A percentile compares a stretch with the other conserved stretches of the same genome.
These are phyloP conservation scores for Chaetomium strumarium DNA, from an alignment of 2,329 filamentous ascomycete species.

Conservation along the genomic window DNA sequence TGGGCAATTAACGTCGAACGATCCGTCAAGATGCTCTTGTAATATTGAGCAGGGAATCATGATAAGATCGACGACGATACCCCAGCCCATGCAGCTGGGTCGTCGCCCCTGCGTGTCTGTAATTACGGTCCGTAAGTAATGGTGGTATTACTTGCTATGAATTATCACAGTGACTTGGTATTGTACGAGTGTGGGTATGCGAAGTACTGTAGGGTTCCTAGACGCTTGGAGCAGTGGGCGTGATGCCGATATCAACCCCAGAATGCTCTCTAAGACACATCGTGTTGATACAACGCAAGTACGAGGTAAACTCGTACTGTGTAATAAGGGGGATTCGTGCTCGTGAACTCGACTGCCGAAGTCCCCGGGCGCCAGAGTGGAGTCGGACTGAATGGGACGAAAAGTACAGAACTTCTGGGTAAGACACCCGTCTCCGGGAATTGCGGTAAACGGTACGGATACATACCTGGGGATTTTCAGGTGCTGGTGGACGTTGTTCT, in stretches of 20 bases:
- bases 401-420: not conserved
- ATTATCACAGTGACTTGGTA: too few relatives aligned
- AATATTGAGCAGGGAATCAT: conserved; percentile 21
- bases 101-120: not conserved
- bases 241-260: not conserved
- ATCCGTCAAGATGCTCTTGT: conserved; percentile 4
- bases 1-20: conserved; percentile 15
- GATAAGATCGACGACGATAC: conserved; percentile 25
- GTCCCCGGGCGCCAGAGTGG: conserved; percentile 14
- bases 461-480: not conserved
- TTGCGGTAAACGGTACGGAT: too few relatives aligned
- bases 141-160: not conserved
- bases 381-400: not conserved
- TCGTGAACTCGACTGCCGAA: conserved; percentile 18
- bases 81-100: conserved; percentile 14
- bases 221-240: not conserved
- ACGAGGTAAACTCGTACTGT: too few relatives aligned
- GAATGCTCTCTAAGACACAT: too few relatives aligned
- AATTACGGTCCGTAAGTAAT: not conserved
- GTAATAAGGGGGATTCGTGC: not conserved
- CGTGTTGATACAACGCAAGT: too few relatives aligned
- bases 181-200: too few relatives aligned
- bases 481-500: not conserved
- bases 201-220: too few relatives aligned
- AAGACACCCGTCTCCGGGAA: not conserved